phyloP scores from a whole-genome alignment of 2,329 filamentous ascomycete species.

The Knufia petricola region DNA sequence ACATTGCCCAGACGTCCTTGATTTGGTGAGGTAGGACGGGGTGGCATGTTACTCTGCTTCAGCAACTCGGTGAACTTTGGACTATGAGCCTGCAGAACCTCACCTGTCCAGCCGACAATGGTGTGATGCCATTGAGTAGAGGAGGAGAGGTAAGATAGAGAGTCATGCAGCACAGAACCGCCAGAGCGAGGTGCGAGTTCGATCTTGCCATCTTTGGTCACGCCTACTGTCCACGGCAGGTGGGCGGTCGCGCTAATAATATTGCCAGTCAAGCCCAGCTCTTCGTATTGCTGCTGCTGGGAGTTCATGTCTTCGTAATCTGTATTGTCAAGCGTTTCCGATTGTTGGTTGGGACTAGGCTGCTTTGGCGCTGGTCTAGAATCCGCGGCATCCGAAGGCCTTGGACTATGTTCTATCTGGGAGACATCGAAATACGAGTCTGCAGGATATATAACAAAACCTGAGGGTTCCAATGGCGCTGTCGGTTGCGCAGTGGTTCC shows the following conservation, averaged over 20 bases:
- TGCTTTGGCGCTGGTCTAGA: not conserved
- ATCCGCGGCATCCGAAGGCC: not conserved
- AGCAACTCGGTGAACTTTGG: conserved; percentile 17
- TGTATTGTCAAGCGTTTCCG: not conserved
- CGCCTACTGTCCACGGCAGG: conserved; percentile 51
- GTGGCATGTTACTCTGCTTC: not conserved
- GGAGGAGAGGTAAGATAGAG: conserved; percentile 80
- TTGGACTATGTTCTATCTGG: not conserved
- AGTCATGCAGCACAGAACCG: conserved; percentile 86
- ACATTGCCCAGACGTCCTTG: not conserved
- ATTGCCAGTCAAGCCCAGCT: conserved; percentile 48
- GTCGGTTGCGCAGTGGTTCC: conserved; percentile 21
- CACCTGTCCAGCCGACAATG: conserved; percentile 89
- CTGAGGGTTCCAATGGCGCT: not conserved
- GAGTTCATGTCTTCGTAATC: too few relatives aligned
- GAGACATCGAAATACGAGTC: not conserved
- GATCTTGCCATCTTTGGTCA: conserved; percentile 46
- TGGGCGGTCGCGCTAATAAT: conserved; percentile 56
- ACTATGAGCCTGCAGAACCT: conserved; percentile 50
- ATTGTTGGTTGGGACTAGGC: not conserved
- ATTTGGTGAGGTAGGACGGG: not conserved
- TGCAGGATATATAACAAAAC: not conserved
- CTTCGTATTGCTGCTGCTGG: not conserved
- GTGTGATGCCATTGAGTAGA: conserved; percentile 81
- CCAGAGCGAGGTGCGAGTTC: conserved; percentile 68